Evolutionary conservation across 1,284 basidiomycete species (phyloP).

Genomic region (Ustilago cynodontis): DNA sequence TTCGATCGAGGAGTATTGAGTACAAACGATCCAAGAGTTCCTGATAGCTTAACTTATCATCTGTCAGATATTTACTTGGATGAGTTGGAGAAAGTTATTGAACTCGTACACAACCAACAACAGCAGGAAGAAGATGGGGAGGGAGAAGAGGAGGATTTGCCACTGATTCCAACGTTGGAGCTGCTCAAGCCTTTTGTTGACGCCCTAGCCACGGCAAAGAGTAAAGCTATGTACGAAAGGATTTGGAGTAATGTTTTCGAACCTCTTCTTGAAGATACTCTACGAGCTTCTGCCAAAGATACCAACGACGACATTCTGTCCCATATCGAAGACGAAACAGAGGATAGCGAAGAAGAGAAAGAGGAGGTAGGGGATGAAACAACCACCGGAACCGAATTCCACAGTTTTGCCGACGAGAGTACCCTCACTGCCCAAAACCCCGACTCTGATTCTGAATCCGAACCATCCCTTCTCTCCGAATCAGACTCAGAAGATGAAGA

Average conservation of each 20-base stretch:
- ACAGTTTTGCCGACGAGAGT: constrained; percentile 40
- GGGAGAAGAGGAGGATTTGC: constrained; percentile 29
- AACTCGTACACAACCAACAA: not conserved
- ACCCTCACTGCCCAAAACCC: constrained; percentile 12
- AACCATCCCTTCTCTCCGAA: constrained; percentile 10
- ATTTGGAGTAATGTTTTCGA: constrained; percentile 77
- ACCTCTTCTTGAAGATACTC: constrained; percentile 73
- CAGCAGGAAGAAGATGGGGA: constrained; percentile 5
- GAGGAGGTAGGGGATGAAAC: constrained; percentile 42
- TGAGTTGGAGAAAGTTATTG: constrained; percentile 83
- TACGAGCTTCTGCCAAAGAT: constrained; percentile 28
- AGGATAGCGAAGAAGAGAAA: constrained; percentile 27
- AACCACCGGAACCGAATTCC: constrained; percentile 33
- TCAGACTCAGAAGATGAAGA: constrained; percentile 8
- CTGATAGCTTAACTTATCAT: constrained; percentile 79
- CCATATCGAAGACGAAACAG: constrained; percentile 15
- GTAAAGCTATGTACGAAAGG: constrained; percentile 77
- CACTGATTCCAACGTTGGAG: constrained; percentile 73
- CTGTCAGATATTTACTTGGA: constrained; percentile 89
- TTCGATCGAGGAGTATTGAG: constrained; percentile 24
- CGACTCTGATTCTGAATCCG: constrained; percentile 33
- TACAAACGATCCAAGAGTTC: constrained; percentile 77
- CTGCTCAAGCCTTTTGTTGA: constrained; percentile 79
- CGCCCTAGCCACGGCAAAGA: constrained; percentile 78
- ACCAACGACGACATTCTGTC: constrained; percentile 16